Evolutionary conservation across 1,139 yeast genomes (phyloP), one percentile per base, ranked within the genome.

Genomic region (Pichia sp.): DNA sequence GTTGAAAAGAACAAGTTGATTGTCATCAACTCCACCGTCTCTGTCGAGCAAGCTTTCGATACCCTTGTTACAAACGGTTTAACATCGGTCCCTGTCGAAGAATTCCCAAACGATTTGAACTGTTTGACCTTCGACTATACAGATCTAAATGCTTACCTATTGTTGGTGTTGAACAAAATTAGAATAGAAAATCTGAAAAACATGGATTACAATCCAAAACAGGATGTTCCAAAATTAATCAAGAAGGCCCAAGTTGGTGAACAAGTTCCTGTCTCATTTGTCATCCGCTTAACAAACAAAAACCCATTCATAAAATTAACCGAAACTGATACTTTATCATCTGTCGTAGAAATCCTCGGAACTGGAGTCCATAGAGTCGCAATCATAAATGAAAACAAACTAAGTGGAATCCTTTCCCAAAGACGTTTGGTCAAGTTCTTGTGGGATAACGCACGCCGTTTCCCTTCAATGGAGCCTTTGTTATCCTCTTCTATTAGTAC

Each of bases 331-430:
- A 79, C 85, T 29, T 74, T 92, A 54, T 77, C 84, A 45, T 77
- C 82, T 2, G 97, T 88, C 1, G 87, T 88, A 64, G 96, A 89
- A 68, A 84, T 87, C 16, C 76, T 92, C 57, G 97, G 97, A 26
- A 81, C 87, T 51, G 98, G 98, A 8, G 96, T 90, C 8, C 98
- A 93, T 71, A 78, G 98, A 66, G 81, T 92, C 44, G 97, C 97
- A 23, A 87, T 92, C 57, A 81, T 88, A 11, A 79, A 85, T 65
- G 71, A 74, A 34, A 72, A 70, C 58, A 62, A 71, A 62, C 80
- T 87, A 50, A 79, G 84, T 3, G 98, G 97, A 55, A 82, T 93
- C 16, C 76, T 93, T 54, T 89, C 97, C 0, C 98, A 92, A 71
- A 82, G 98, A 70, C 80, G 98, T 64, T 74, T 90, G 62, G 80